These are phyloP conservation scores for Whalleya microplaca DNA, from an alignment of 2,329 filamentous ascomycete species.

Conservation along the genomic window DNA sequence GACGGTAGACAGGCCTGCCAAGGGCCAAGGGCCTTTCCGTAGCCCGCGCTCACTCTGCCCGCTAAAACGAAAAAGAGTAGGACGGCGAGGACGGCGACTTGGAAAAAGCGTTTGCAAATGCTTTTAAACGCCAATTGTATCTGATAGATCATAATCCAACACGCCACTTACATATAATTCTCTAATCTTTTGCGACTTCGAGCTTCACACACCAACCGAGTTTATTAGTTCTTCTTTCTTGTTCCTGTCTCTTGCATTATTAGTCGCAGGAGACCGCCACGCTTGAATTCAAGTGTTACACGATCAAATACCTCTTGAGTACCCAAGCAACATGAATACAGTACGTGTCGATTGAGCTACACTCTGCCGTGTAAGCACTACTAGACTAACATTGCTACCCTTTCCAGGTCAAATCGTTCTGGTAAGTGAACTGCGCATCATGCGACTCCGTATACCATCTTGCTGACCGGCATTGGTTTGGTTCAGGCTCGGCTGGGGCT, in stretches of 20 bases:
- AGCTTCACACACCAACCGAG: slow-evolving; percentile 8
- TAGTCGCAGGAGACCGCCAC: not conserved
- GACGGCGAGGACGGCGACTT: no score
- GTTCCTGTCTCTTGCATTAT: not conserved
- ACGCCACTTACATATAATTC: slow-evolving; percentile 16
- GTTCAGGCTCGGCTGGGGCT: slow-evolving; percentile 85
- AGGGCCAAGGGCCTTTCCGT: not conserved
- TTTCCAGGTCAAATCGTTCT: slow-evolving; percentile 65
- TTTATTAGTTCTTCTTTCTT: not conserved
- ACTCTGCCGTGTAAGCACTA: not conserved
- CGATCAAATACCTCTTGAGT: not conserved
- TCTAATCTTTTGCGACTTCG: slow-evolving; percentile 15
- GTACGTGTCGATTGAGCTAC: slow-evolving; percentile 12
- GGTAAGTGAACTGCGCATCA: slow-evolving; percentile 47
- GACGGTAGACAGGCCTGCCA: no score
- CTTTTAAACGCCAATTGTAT: not conserved
- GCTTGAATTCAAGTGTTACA: not conserved
- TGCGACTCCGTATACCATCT: not conserved
- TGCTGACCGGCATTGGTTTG: slow-evolving; percentile 10
- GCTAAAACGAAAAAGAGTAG: slow-evolving; percentile 11
- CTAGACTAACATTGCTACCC: slow-evolving; percentile 29
- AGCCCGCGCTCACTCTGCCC: not conserved
- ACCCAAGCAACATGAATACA: slow-evolving; percentile 22
- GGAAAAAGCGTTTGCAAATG: not conserved
- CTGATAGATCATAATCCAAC: slow-evolving; percentile 20